phyloP scores from a whole-genome alignment of 257 asterid genomes.

The Solanum virginianum region DNA sequence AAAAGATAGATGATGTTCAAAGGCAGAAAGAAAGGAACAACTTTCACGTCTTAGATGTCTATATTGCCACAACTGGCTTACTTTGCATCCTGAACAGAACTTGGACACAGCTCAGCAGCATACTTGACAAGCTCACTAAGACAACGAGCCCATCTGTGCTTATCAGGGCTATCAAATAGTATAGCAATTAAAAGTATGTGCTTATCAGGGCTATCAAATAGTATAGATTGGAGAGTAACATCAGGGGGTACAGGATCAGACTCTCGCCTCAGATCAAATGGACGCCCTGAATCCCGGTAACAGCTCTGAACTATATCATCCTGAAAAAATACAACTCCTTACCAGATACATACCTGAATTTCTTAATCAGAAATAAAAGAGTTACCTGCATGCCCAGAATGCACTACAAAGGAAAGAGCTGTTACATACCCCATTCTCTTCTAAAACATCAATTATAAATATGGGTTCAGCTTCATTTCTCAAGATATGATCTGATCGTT shows the following conservation, averaged over 20 bases:
- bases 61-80: constrained; percentile 19
- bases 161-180: constrained; percentile 91
- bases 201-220: constrained; percentile 96
- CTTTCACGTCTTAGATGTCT: neutral
- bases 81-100: constrained; percentile 95
- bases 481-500: constrained; percentile 39
- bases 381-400: neutral
- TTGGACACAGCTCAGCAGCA: constrained; percentile 89
- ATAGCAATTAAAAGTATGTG: too few species aligned
- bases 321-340: constrained; percentile 21
- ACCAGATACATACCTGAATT: neutral
- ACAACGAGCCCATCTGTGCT: constrained; percentile 97
- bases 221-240: constrained; percentile 84
- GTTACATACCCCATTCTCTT: constrained; percentile 89
- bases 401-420: neutral
- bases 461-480: constrained; percentile 82
- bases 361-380: neutral
- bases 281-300: constrained; percentile 91
- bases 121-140: constrained; percentile 91
- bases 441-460: constrained; percentile 92
- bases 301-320: constrained; percentile 99
- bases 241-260: constrained; percentile 94
- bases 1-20: neutral
- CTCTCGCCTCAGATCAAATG: constrained; percentile 89
- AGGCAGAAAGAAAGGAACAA: neutral